Conservation (phyloP, 2,329 filamentous ascomycete genomes). For the Phialophora macrospora region DNA sequence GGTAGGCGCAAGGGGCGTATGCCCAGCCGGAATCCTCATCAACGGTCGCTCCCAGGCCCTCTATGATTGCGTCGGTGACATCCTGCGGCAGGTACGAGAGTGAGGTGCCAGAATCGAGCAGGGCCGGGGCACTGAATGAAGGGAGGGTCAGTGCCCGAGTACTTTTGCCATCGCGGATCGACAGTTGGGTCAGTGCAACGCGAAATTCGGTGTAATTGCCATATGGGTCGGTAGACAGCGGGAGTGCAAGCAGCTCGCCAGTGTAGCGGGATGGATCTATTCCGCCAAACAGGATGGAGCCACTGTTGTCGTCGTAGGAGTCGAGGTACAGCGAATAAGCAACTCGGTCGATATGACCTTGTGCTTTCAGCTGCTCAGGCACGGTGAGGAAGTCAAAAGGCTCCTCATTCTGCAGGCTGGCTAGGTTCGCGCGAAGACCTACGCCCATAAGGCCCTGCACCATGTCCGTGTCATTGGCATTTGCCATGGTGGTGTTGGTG, state of each 20-base stretch:
- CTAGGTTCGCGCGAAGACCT: conserved; percentile 71
- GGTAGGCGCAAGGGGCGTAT: conserved; percentile 50
- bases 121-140: conserved; percentile 58
- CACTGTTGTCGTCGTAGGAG: conserved; percentile 20
- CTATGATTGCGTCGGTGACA: conserved; percentile 59
- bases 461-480: conserved; percentile 61
- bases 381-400: conserved; percentile 82
- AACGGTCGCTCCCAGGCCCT: conserved; percentile 58
- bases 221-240: conserved; percentile 42
- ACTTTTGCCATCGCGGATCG: conserved; percentile 46
- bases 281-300: conserved; percentile 72
- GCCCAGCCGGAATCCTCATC: conserved; percentile 52
- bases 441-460: conserved; percentile 79
- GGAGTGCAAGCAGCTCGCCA: conserved; percentile 68
- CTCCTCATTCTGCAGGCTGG: conserved; percentile 96
- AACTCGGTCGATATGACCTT: conserved; percentile 28
- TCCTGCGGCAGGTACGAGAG: conserved; percentile 69
- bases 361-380: conserved; percentile 60
- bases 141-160: conserved; percentile 50
- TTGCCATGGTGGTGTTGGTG: conserved; percentile 61
- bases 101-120: conserved; percentile 76
- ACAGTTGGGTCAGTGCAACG: conserved; percentile 49
- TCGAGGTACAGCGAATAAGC: conserved; percentile 33
- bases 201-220: conserved; percentile 61
- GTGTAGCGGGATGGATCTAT: conserved; percentile 69